phyloP scores from a whole-genome alignment of 75 land plant genomes.

The Selaginella tamariscina region DNA sequence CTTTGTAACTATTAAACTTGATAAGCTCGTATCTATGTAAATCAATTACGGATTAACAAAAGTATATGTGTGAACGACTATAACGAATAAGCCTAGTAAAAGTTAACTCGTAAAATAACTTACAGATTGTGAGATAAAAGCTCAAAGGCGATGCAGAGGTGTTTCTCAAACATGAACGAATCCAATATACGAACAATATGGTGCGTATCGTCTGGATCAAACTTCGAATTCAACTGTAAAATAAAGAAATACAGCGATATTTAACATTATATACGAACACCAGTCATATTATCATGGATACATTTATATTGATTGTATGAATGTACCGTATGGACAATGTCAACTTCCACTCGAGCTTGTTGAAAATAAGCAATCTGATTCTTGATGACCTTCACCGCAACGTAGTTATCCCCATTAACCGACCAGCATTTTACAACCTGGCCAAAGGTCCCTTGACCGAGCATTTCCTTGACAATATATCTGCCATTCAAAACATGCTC shows the following conservation, averaged over 20 bases:
- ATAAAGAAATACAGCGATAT: not conserved
- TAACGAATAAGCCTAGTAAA: no score
- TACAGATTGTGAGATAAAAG: slow-evolving; percentile 81
- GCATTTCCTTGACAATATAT: slow-evolving; percentile 83
- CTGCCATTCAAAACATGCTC: slow-evolving; percentile 27
- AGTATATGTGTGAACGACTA: no score
- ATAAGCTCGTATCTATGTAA: slow-evolving; percentile 84
- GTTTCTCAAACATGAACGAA: slow-evolving; percentile 57
- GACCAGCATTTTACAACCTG: slow-evolving; percentile 90
- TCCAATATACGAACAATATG: slow-evolving; percentile 92
- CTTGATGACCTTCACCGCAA: slow-evolving; percentile 90
- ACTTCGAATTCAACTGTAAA: slow-evolving; percentile 62
- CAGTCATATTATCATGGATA: no score
- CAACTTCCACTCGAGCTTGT: slow-evolving; percentile 79
- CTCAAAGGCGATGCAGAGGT: slow-evolving; percentile 87
- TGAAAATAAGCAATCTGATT: slow-evolving; percentile 80
- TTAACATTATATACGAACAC: no score
- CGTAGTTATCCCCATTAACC: slow-evolving; percentile 42
- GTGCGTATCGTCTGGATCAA: slow-evolving; percentile 72
- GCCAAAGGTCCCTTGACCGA: slow-evolving; percentile 97
- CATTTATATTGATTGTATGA: not conserved
- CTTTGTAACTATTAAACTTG: slow-evolving; percentile 56
- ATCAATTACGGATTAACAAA: slow-evolving; percentile 1
- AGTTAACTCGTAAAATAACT: no score
- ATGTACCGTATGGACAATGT: slow-evolving; percentile 51